Conservation (phyloP, 257 asterid species). For the Paulownia fortunei region DNA sequence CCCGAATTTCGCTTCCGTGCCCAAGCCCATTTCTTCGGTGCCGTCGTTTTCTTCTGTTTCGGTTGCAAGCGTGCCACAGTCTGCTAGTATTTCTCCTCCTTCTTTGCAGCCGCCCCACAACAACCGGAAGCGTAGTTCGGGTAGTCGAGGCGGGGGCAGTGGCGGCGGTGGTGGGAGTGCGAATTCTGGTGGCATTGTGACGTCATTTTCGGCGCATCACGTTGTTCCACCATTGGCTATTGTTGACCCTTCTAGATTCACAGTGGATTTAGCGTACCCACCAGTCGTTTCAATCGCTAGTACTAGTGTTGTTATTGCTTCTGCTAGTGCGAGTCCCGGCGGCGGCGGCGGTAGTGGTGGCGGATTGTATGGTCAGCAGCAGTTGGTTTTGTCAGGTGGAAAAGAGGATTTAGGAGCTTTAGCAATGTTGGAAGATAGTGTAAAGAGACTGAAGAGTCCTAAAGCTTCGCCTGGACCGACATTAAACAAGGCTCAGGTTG, state of each 20-base stretch:
- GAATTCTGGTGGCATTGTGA: constrained; percentile 26
- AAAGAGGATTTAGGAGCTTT: constrained; percentile 91
- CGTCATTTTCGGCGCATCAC: constrained; percentile 41
- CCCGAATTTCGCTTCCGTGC: constrained; percentile 74
- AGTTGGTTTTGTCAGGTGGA: constrained; percentile 83
- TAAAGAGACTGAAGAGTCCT: constrained; percentile 87
- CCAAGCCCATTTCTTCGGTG: constrained; percentile 74
- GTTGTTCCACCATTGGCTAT: constrained; percentile 61
- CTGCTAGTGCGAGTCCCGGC: constrained; percentile 38
- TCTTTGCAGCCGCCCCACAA: constrained; percentile 35
- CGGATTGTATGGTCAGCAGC: constrained; percentile 52
- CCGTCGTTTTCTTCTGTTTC: constrained; percentile 45
- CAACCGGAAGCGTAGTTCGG: constrained; percentile 48
- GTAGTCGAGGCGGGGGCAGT: constrained; percentile 30
- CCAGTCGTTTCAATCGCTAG: constrained; percentile 53
- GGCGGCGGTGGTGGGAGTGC: constrained; percentile 32
- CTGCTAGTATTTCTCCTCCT: constrained; percentile 6
- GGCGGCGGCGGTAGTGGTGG: constrained; percentile 30
- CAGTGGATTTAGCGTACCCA: constrained; percentile 66
- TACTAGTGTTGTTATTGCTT: constrained; percentile 42
- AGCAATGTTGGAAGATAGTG: constrained; percentile 89
- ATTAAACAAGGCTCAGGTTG: constrained; percentile 70
- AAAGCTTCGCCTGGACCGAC: constrained; percentile 66
- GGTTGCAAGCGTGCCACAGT: constrained; percentile 1
- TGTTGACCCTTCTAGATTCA: constrained; percentile 77